Conservation (phyloP, 78 protist genomes). For the Thecamonas trahens region DNA sequence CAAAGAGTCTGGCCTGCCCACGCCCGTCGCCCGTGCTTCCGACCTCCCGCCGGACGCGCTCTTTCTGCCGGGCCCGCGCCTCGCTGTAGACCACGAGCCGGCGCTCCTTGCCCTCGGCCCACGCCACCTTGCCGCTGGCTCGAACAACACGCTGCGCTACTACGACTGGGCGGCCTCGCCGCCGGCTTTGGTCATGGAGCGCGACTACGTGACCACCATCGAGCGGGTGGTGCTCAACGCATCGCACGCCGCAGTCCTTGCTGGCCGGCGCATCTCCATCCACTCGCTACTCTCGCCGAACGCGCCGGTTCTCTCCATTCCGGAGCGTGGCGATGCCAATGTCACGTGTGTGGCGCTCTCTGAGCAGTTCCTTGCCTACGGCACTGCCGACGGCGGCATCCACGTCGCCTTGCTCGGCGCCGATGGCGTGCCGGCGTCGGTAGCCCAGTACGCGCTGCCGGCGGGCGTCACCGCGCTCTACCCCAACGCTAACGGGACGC, state of each 20-base stretch:
- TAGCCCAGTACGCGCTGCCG: slow-evolving; percentile 1
- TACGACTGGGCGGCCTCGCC: slow-evolving; percentile 1
- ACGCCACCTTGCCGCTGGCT: slow-evolving; percentile 29
- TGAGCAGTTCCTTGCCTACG: slow-evolving; percentile 39
- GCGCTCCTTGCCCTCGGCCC: slow-evolving; percentile 32
- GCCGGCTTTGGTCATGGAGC: neutral
- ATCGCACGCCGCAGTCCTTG: slow-evolving; percentile 35
- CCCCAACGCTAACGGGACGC: slow-evolving; percentile 44
- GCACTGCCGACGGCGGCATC: slow-evolving; percentile 28
- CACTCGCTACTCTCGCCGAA: slow-evolving; percentile 19
- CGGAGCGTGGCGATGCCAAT: neutral
- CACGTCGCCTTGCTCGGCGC: neutral
- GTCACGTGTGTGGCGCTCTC: slow-evolving; percentile 27
- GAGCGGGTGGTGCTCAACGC: slow-evolving; percentile 11
- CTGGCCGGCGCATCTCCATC: slow-evolving; percentile 26
- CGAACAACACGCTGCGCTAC: slow-evolving; percentile 56
- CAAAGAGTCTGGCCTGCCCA: slow-evolving; percentile 6
- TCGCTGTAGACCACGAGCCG: slow-evolving; percentile 39
- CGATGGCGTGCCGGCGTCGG: slow-evolving; percentile 4
- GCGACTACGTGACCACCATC: slow-evolving; percentile 23
- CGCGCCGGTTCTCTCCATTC: neutral
- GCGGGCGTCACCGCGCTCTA: slow-evolving; percentile 1
- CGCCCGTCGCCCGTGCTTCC: neutral
- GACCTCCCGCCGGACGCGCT: neutral
- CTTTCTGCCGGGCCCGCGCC: neutral